A percentile compares a stretch with the other conserved stretches of the same genome.
These are phyloP conservation scores for Piper betle DNA, from an alignment of 164 flowering plant species.

Conservation along the genomic window DNA sequence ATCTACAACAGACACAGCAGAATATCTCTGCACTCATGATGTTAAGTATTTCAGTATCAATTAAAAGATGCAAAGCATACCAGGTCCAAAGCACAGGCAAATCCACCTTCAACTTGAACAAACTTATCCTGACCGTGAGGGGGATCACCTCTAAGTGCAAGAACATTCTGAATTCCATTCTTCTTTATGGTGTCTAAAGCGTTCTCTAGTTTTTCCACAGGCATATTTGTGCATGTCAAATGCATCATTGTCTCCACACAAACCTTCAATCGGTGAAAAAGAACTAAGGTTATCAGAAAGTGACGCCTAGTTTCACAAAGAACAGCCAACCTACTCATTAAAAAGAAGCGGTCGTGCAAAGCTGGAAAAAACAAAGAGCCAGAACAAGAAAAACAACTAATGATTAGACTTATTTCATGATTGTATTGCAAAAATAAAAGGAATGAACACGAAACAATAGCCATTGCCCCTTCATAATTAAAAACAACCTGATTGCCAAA, in stretches of 20 bases:
- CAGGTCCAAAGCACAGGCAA: constrained; percentile 84
- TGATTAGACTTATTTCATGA: neutral
- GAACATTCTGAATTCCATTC: constrained; percentile 85
- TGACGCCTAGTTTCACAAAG: neutral
- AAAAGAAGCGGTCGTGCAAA: neutral
- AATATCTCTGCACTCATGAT: too few species aligned
- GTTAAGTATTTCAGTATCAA: neutral
- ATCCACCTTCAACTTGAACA: constrained; percentile 85
- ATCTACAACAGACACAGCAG: neutral
- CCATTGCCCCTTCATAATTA: too few species aligned
- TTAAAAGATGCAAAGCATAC: constrained; percentile 14
- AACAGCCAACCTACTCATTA: neutral
- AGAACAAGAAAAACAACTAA: neutral
- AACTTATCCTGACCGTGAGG: constrained; percentile 98
- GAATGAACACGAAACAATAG: neutral
- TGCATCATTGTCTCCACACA: constrained; percentile 99
- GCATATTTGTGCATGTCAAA: constrained; percentile 97
- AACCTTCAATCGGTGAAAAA: constrained; percentile 12
- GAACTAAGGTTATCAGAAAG: neutral
- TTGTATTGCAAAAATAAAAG: neutral
- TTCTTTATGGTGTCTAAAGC: constrained; percentile 65
- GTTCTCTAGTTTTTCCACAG: constrained; percentile 82
- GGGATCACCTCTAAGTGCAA: constrained; percentile 93
- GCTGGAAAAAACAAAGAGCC: neutral
- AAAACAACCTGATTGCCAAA: too few species aligned